phyloP scores from a whole-genome alignment of 2,329 filamentous ascomycete genomes.

The Colletotrichum echinochloae region DNA sequence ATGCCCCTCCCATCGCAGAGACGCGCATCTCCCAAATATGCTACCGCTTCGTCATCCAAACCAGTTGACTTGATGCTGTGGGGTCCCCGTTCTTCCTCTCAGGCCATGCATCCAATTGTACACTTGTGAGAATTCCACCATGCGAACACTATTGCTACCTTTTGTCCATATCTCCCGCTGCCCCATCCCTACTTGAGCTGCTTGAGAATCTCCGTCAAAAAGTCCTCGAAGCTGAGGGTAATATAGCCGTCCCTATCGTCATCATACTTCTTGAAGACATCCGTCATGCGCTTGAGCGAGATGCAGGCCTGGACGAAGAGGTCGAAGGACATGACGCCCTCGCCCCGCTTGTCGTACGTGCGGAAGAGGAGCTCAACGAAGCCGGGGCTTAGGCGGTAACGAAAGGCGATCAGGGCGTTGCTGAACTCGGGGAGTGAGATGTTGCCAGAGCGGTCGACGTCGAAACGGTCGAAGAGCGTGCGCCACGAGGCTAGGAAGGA shows the following conservation, averaged over 20 bases:
- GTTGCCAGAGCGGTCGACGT: slow-evolving; percentile 85
- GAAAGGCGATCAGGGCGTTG: slow-evolving; percentile 91
- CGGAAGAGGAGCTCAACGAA: slow-evolving; percentile 89
- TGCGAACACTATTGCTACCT: not conserved
- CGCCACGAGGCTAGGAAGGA: slow-evolving; percentile 96
- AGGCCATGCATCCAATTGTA: not conserved
- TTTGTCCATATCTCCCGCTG: not conserved
- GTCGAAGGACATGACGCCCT: slow-evolving; percentile 88
- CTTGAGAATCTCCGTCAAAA: slow-evolving; percentile 76
- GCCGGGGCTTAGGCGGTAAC: slow-evolving; percentile 85
- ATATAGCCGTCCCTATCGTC: slow-evolving; percentile 96
- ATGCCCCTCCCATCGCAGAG: slow-evolving; percentile 1
- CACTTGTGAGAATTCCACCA: not conserved
- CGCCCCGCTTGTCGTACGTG: slow-evolving; percentile 84
- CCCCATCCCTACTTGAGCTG: slow-evolving; percentile 62
- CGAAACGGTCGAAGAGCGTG: slow-evolving; percentile 93
- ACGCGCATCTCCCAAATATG: not conserved
- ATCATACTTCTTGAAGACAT: slow-evolving; percentile 99
- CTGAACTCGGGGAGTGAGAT: slow-evolving; percentile 90
- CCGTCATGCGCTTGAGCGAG: slow-evolving; percentile 96
- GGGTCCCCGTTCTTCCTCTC: not conserved
- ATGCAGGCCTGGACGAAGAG: slow-evolving; percentile 98
- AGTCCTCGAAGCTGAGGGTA: slow-evolving; percentile 85
- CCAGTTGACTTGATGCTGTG: not conserved
- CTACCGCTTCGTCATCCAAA: not conserved